Evolutionary conservation across 164 flowering plant genomes (phyloP).

Genomic region (Dillenia suffruticosa): DNA sequence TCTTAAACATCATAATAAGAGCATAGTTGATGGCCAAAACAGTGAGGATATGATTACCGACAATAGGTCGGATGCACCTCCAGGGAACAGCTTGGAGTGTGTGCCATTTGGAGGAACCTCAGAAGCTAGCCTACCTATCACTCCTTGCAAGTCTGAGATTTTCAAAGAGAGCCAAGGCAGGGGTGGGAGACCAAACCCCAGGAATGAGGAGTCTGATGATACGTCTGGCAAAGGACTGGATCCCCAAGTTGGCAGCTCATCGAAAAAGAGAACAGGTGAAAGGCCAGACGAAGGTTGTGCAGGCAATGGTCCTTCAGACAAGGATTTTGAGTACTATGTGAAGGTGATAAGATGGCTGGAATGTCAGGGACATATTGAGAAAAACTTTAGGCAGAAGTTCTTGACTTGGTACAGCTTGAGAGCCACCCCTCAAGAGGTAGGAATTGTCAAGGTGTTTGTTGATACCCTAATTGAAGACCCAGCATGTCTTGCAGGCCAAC

Average conservation of each 20-base stretch:
- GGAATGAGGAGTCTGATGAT: conserved; percentile 29
- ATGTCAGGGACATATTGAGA: conserved; percentile 74
- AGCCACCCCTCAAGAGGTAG: conserved; percentile 67
- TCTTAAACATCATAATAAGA: conserved; percentile 25
- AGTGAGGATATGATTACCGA: conserved; percentile 38
- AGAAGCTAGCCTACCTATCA: conserved; percentile 55
- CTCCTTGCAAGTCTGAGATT: conserved; percentile 68
- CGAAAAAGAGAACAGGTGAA: conserved; percentile 29
- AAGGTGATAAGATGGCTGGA: conserved; percentile 76
- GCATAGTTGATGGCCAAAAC: conserved; percentile 20
- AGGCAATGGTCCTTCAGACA: conserved; percentile 30
- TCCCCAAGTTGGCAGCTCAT: conserved; percentile 37
- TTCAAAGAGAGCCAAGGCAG: conserved; percentile 39
- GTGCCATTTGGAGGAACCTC: conserved; percentile 32
- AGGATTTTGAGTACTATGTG: conserved; percentile 77
- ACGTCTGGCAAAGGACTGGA: conserved; percentile 36
- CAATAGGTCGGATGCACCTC: conserved; percentile 32
- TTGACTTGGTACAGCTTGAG: conserved; percentile 91
- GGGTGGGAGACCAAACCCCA: conserved; percentile 29
- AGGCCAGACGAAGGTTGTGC: conserved; percentile 24
- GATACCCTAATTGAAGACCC: conserved; percentile 78
- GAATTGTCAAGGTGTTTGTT: conserved; percentile 72
- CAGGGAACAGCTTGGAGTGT: conserved; percentile 32
- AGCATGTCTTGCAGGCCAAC: conserved; percentile 80
- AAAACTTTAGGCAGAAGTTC: conserved; percentile 76